Evolutionary conservation across 257 asterid species (phyloP).

Genomic region (Penstemon newberryi): DNA sequence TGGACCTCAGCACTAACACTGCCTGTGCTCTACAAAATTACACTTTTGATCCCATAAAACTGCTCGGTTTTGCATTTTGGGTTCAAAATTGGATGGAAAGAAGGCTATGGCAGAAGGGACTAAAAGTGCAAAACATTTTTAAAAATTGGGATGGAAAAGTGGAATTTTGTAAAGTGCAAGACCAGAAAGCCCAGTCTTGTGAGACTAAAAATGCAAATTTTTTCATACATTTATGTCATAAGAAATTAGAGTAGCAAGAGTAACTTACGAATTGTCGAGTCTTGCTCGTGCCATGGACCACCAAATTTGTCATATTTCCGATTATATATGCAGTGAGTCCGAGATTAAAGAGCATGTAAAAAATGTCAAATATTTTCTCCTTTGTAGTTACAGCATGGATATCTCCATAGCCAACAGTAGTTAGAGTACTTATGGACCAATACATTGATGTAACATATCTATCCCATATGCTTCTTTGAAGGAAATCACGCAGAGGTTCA

Average conservation of each 20-base stretch:
- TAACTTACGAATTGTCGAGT: slow-evolving; percentile 53
- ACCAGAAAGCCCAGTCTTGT: no score
- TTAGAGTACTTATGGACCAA: slow-evolving; percentile 60
- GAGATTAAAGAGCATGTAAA: slow-evolving; percentile 53
- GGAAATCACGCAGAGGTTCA: slow-evolving; percentile 33
- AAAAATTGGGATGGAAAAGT: no score
- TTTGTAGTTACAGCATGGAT: slow-evolving; percentile 44
- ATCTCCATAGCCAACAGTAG: slow-evolving; percentile 66
- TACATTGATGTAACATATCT: slow-evolving; percentile 55
- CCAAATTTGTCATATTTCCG: slow-evolving; percentile 62
- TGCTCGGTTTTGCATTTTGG: no score
- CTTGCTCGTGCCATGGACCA: slow-evolving; percentile 57
- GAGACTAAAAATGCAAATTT: no score
- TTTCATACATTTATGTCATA: neutral
- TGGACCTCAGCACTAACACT: no score
- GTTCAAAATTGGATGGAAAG: no score
- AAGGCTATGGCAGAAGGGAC: no score
- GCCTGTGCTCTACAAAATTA: no score
- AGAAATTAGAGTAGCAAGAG: neutral
- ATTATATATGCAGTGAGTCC: slow-evolving; percentile 54
- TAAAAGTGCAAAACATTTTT: no score
- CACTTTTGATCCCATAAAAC: no score
- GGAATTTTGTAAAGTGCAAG: no score
- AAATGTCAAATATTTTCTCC: slow-evolving; percentile 45
- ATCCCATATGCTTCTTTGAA: slow-evolving; percentile 31